Evolutionary conservation across 1,284 basidiomycete genomes (phyloP).

Genomic region (Agaricales sp.): DNA sequence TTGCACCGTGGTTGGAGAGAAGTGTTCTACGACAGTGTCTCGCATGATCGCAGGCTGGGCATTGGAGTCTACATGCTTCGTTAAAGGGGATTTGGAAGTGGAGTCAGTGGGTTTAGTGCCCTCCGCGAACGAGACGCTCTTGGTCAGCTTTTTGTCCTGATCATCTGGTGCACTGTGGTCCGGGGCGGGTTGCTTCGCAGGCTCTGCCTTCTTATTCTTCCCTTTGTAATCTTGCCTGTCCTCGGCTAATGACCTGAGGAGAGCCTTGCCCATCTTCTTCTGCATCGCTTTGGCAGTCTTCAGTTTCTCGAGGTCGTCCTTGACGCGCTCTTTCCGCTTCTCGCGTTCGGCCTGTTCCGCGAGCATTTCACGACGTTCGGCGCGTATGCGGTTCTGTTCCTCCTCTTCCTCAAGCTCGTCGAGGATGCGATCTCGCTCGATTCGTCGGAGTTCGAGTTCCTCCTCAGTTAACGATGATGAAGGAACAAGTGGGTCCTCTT

Average conservation of each 20-base stretch:
- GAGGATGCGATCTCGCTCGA: constrained; percentile 52
- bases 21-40: background rate
- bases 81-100: background rate
- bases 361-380: constrained; percentile 29
- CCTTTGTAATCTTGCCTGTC: constrained; percentile 21
- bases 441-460: constrained; percentile 37
- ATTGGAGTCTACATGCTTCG: background rate
- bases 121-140: background rate
- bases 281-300: constrained; percentile 51
- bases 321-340: constrained; percentile 39
- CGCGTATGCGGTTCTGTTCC: constrained; percentile 27
- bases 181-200: background rate
- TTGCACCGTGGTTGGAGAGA: background rate
- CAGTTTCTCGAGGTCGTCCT: constrained; percentile 39
- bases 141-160: background rate
- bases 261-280: constrained; percentile 66
- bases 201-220: background rate
- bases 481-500: constrained; percentile 36
- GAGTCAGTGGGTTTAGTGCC: background rate
- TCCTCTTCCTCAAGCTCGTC: constrained; percentile 57
- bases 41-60: background rate
- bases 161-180: no score
- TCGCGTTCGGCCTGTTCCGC: constrained; percentile 34
- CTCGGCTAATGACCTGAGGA: constrained; percentile 37
- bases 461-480: constrained; percentile 34